Conservation (phyloP, 2,329 filamentous ascomycete genomes). For the Hypoxylon rubiginosum region DNA sequence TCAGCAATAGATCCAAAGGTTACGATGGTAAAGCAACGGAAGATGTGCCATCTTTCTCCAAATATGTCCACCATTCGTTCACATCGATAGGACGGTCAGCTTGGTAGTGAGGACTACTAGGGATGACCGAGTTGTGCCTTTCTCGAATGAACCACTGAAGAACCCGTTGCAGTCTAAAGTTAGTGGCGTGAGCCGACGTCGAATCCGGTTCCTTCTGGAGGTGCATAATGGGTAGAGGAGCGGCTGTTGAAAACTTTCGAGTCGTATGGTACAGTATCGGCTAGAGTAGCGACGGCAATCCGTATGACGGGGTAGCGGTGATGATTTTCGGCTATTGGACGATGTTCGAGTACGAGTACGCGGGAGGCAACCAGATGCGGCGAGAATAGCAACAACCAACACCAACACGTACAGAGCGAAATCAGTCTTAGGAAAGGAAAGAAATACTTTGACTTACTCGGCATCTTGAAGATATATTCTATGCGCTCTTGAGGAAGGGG, state of each 20-base stretch:
- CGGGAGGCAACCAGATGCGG: conserved; percentile 4
- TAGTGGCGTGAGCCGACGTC: background rate
- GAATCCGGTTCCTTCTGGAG: background rate
- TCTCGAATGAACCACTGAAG: conserved; percentile 27
- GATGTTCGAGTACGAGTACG: background rate
- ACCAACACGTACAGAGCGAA: background rate
- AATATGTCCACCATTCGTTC: conserved; percentile 8
- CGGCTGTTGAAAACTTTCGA: background rate
- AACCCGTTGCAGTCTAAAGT: conserved; percentile 9
- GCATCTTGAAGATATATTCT: conserved; percentile 43
- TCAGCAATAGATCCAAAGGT: conserved; percentile 36
- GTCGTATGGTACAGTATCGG: conserved; percentile 15
- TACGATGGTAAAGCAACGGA: background rate
- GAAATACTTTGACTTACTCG: conserved; percentile 44
- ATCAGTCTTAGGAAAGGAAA: background rate
- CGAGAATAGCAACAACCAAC: background rate
- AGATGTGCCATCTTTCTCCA: conserved; percentile 1
- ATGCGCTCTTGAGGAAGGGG: conserved; percentile 15
- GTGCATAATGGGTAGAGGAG: conserved; percentile 6
- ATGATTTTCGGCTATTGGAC: background rate
- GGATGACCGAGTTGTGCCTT: conserved; percentile 11
- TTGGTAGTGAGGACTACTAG: background rate
- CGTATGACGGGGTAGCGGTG: background rate
- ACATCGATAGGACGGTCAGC: background rate
- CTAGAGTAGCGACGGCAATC: conserved; percentile 14